Conservation (phyloP, 2,329 filamentous ascomycete species). For the Clarireedia paspali region DNA sequence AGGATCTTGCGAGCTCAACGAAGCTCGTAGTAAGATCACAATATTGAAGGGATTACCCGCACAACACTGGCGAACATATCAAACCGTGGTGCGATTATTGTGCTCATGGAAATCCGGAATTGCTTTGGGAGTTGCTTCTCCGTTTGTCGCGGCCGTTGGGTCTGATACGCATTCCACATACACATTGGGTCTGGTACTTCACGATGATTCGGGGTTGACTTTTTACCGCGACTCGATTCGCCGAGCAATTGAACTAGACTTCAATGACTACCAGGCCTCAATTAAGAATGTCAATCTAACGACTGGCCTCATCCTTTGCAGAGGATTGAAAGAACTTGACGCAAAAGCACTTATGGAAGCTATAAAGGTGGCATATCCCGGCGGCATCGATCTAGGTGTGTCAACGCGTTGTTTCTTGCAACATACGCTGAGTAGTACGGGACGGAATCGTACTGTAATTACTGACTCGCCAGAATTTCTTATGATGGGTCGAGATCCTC, state of each 20-base stretch:
- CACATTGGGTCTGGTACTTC: not conserved
- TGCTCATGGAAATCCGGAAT: not conserved
- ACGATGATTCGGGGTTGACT: not conserved
- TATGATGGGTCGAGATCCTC: not conserved
- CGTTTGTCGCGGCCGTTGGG: not conserved
- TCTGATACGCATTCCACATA: not conserved
- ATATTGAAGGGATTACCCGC: conserved; percentile 1
- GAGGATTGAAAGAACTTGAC: not conserved
- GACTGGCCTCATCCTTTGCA: not conserved
- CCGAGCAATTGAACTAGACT: not conserved
- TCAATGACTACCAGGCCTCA: not conserved
- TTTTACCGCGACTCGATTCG: not conserved
- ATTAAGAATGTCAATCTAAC: not conserved
- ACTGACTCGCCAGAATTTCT: conserved; percentile 4
- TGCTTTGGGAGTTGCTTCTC: not conserved
- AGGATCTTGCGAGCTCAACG: not conserved
- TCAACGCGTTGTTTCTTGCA: not conserved
- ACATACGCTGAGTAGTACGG: not conserved
- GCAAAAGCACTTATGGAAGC: not conserved
- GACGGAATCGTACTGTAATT: not conserved
- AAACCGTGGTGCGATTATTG: not conserved
- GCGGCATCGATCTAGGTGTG: conserved; percentile 2
- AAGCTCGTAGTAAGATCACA: not conserved
- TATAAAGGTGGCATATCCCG: not conserved
- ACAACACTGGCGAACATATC: conserved; percentile 7